Conservation (phyloP, 306 rosid genomes). For the Inga oerstediana region DNA sequence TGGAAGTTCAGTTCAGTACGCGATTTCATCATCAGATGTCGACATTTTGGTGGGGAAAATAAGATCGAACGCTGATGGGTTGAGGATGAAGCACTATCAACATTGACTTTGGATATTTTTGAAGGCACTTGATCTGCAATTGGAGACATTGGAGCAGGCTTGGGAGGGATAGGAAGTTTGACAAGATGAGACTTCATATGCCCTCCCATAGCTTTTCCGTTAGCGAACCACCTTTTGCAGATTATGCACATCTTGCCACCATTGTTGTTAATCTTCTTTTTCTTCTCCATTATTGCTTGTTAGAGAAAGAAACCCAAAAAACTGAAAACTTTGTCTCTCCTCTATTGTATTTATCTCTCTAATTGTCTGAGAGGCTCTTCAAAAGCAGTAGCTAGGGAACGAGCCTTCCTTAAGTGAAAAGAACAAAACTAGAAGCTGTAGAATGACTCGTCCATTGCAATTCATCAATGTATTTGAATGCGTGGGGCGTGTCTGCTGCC, state of each 20-base stretch:
- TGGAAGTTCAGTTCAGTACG: neutral
- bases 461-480: no score
- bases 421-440: constrained; percentile 41
- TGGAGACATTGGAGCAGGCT: neutral
- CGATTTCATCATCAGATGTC: no score
- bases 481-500: no score
- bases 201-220: constrained; percentile 73
- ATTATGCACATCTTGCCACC: constrained; percentile 40
- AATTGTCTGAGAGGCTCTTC: constrained; percentile 11
- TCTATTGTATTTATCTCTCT: neutral
- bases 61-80: neutral
- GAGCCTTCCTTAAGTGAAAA: constrained; percentile 40
- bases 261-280: neutral
- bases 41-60: no score
- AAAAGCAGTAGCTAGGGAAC: constrained; percentile 34
- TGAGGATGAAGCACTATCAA: neutral
- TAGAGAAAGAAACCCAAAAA: neutral
- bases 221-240: constrained; percentile 52
- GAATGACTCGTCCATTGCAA: constrained; percentile 17
- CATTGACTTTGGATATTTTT: neutral
- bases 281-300: constrained; percentile 49
- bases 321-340: neutral
- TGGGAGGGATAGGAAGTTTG: constrained; percentile 47
- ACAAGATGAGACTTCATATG: constrained; percentile 75
- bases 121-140: neutral